These are phyloP conservation scores for Tricholoma matsutake DNA, from an alignment of 768 basidiomycete genomes.

Conservation along the genomic window DNA sequence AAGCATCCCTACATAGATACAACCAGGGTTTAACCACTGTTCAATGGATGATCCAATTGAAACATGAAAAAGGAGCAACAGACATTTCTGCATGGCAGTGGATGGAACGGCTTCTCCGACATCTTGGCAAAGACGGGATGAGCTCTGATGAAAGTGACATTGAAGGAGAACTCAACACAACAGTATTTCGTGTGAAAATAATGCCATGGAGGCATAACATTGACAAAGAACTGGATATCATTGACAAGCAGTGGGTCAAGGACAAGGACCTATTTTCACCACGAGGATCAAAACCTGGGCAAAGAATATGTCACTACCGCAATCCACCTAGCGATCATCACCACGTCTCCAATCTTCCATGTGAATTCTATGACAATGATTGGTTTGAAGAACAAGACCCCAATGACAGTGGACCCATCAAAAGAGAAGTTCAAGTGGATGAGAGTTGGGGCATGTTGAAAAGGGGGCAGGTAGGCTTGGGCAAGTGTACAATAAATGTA, in stretches of 20 bases:
- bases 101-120: conserved; percentile 3
- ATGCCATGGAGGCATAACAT: too few relatives aligned
- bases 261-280: conserved; percentile 7
- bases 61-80: conserved; percentile 1
- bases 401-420: background rate
- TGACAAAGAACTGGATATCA: too few relatives aligned
- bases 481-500: background rate
- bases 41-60: background rate
- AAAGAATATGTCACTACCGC: background rate
- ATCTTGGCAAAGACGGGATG: too few relatives aligned
- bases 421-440: conserved; percentile 1
- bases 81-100: conserved; percentile 10
- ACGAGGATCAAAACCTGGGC: background rate
- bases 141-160: too few relatives aligned
- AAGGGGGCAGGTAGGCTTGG: background rate
- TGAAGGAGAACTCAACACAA: too few relatives aligned
- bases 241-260: too few relatives aligned
- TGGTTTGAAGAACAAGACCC: background rate
- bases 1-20: conserved; percentile 1
- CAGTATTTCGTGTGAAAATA: too few relatives aligned
- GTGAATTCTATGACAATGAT: conserved; percentile 3
- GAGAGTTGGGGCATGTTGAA: background rate
- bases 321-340: background rate
- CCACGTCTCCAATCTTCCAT: background rate
- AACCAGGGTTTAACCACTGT: background rate